Percentiles rank a stretch among this genome's conserved stretches.
Conservation (phyloP, 2,329 filamentous ascomycete genomes). For the Arachnomyces sp. region DNA sequence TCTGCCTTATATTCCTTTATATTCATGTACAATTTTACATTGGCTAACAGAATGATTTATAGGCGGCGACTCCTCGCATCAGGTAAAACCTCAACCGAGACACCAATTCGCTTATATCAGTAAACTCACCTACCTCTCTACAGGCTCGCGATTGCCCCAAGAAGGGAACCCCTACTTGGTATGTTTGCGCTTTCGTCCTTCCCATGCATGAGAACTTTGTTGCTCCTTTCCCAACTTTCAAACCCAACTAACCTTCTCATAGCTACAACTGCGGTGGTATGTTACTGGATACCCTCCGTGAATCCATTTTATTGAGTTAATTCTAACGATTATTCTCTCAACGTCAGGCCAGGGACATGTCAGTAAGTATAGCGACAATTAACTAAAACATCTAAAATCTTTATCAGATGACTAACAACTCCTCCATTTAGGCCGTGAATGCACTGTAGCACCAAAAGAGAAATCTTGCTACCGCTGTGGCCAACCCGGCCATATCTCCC, state of each 20-base stretch:
- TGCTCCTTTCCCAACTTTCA: conserved; percentile 8
- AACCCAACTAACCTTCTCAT: conserved; percentile 17
- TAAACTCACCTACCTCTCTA: conserved; percentile 20
- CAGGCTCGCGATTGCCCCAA: conserved; percentile 80
- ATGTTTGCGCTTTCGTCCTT: conserved; percentile 28
- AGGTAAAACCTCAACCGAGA: conserved; percentile 50
- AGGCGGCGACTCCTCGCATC: conserved; percentile 68
- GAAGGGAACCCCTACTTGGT: conserved; percentile 77
- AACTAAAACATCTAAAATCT: background rate
- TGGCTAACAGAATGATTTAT: conserved; percentile 20
- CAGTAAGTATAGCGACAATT: conserved; percentile 47
- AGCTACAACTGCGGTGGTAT: conserved; percentile 78
- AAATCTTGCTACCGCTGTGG: conserved; percentile 61
- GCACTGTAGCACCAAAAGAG: conserved; percentile 81
- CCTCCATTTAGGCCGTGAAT: conserved; percentile 72
- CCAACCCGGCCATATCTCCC: conserved; percentile 80
- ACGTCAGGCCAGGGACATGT: conserved; percentile 61
- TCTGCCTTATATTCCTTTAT: conserved; percentile 4
- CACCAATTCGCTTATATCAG: conserved; percentile 9
- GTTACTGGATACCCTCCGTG: conserved; percentile 23
- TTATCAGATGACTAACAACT: conserved; percentile 4
- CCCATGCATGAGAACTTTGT: conserved; percentile 2
- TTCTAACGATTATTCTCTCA: conserved; percentile 13
- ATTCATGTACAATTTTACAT: conserved; percentile 1
- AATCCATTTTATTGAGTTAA: conserved; percentile 11